These are phyloP conservation scores for Senna tora DNA, from an alignment of 306 rosid species.

Conservation along the genomic window DNA sequence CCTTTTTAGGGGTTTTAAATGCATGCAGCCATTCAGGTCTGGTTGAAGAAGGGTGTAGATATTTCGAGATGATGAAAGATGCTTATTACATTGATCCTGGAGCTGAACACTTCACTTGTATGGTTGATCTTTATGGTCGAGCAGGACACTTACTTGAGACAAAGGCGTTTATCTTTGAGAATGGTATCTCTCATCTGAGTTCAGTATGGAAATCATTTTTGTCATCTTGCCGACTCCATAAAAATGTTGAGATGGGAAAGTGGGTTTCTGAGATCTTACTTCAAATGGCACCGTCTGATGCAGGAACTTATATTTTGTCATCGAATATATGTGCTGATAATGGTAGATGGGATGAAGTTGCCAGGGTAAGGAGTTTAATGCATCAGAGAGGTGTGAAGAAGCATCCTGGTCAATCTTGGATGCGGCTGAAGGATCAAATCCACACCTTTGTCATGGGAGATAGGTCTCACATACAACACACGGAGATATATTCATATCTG, in stretches of 20 bases:
- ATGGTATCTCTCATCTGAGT: constrained; percentile 62
- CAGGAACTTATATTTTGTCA: constrained; percentile 65
- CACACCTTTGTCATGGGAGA: constrained; percentile 69
- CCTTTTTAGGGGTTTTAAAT: constrained; percentile 73
- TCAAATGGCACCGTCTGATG: constrained; percentile 67
- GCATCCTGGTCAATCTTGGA: constrained; percentile 87
- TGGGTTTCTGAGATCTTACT: constrained; percentile 66
- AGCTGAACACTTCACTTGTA: constrained; percentile 77
- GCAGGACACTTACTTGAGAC: constrained; percentile 71
- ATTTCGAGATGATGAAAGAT: constrained; percentile 80
- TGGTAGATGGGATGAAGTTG: constrained; percentile 77
- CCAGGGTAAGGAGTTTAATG: constrained; percentile 68
- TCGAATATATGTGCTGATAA: constrained; percentile 69
- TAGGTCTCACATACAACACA: constrained; percentile 55
- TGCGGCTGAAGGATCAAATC: constrained; percentile 66
- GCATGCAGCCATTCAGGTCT: constrained; percentile 92
- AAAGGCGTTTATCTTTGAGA: constrained; percentile 60
- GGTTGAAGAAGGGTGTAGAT: constrained; percentile 68
- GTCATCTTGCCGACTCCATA: constrained; percentile 75
- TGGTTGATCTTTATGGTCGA: constrained; percentile 93
- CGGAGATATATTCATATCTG: constrained; percentile 57
- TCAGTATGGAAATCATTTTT: constrained; percentile 77
- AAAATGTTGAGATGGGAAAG: constrained; percentile 70
- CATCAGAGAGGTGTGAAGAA: constrained; percentile 68
- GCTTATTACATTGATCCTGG: constrained; percentile 60